Base-by-base conservation (phyloP, 768 basidiomycete genomes). In the Cyclocybe cylindracea region DNA sequence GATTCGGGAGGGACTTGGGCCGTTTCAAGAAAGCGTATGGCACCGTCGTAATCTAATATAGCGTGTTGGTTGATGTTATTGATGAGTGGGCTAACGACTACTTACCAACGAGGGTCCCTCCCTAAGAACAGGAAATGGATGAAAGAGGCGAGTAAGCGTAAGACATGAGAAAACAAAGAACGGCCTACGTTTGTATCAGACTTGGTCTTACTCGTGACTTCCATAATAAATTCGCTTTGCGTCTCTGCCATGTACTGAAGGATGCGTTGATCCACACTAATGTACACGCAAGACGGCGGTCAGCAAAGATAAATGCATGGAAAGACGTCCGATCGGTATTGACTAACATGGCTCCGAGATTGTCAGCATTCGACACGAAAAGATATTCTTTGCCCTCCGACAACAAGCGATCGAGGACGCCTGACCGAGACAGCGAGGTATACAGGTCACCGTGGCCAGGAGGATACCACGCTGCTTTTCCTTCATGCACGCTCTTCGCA, bases 331-430 rank as follows among this genome's bases (percentile, higher is more conserved):
- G 24, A 24, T 24, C 24, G 24, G 24, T 24, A 24, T 24, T 91
- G n/a, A 73, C 83, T 61, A 67, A 87, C 85, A 86, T 84, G 52
- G 93, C 94, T 62, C 94, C 93, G 62, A 97, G 70, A 69, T 96
- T 95, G 71, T 96, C 94, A 39, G 92, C 92, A 77, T 97, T 96
- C 66, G 93, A 94, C 44, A 93, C 89, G 66, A 96, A 96, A 59
- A 96, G 80, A 74, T 94, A 96, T 73, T 96, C 91, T 70, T 94
- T 96, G 69, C 94, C 94, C 55, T 89, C 86, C 10, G 85, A 74
- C 46, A 97, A 73, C 46, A 97, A 80, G 71, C 89, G 86, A 64
- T 95, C 92, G 56, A 98, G 79, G 46, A 94, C 84, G 55, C 94
- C 93, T 10, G 88, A 91, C 70, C 94, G 92, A 59, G 82, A 70